These are phyloP conservation scores for Parafenestella ontariensis DNA, from an alignment of 2,329 filamentous ascomycete species.

Conservation along the genomic window DNA sequence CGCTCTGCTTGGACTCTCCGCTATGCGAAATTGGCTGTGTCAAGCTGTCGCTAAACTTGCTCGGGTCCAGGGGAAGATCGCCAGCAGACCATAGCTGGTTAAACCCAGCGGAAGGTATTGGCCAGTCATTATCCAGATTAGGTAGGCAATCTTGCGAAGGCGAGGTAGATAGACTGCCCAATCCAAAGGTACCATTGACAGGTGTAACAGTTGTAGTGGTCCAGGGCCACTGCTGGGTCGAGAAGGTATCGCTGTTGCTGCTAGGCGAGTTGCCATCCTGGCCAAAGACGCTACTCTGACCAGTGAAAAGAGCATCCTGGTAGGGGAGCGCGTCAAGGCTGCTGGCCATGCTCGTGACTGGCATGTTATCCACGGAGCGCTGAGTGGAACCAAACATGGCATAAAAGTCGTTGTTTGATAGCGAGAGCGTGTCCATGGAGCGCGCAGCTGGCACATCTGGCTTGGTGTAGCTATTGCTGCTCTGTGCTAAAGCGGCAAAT, in stretches of 20 bases:
- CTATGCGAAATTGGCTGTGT: conserved; percentile 50
- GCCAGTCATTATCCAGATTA: conserved; percentile 44
- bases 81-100: conserved; percentile 49
- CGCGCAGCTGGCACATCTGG: conserved; percentile 33
- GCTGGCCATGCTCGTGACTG: conserved; percentile 35
- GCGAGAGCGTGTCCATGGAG: conserved; percentile 45
- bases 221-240: conserved; percentile 46
- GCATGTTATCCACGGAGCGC: conserved; percentile 33
- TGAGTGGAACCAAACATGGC: conserved; percentile 44
- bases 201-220: conserved; percentile 31
- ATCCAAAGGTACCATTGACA: conserved; percentile 38
- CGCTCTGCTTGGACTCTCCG: conserved; percentile 50
- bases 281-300: conserved; percentile 28
- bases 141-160: conserved; percentile 48
- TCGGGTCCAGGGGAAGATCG: conserved; percentile 50
- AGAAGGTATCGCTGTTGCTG: conserved; percentile 42
- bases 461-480: conserved; percentile 30
- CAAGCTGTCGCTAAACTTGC: conserved; percentile 44
- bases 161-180: conserved; percentile 48
- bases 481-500: conserved; percentile 36
- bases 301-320: conserved; percentile 38
- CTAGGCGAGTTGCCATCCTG: conserved; percentile 45
- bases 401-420: conserved; percentile 48
- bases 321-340: conserved; percentile 39
- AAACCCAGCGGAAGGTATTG: conserved; percentile 45